A percentile compares a stretch with the other conserved stretches of the same genome.
phyloP scores from a whole-genome alignment of 768 basidiomycete genomes.

The Myochromella boudieri region DNA sequence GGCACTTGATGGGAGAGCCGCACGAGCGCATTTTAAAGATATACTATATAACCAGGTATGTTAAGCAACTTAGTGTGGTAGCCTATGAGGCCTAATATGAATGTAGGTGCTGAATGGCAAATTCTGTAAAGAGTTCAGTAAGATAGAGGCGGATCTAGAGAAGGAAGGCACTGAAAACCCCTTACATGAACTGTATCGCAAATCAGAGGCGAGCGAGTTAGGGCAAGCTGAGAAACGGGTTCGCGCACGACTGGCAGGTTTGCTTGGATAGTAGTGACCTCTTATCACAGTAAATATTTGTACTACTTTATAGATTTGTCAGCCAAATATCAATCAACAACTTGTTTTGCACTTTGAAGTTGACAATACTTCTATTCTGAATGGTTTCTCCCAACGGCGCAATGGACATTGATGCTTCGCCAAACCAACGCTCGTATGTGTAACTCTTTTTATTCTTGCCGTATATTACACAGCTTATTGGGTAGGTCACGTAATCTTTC shows the following conservation, averaged over 20 bases:
- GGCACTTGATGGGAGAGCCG: constrained; percentile 48
- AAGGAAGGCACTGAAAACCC: constrained; percentile 56
- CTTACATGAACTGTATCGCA: constrained; percentile 51
- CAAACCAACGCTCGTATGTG: constrained; percentile 61
- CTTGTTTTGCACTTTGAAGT: constrained; percentile 10
- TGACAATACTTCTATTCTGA: neutral
- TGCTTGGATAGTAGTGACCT: constrained; percentile 21
- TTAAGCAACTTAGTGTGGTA: neutral
- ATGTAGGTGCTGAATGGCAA: constrained; percentile 58
- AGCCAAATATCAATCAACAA: constrained; percentile 16
- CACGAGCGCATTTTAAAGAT: constrained; percentile 54
- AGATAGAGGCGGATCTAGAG: constrained; percentile 56
- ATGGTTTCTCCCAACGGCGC: constrained; percentile 41
- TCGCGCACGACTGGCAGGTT: constrained; percentile 44
- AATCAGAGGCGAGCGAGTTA: constrained; percentile 50
- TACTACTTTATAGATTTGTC: constrained; percentile 12
- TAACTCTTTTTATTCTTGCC: neutral
- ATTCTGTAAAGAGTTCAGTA: constrained; percentile 54
- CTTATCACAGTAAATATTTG: constrained; percentile 11
- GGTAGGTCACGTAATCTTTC: constrained; percentile 75
- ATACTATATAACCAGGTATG: constrained; percentile 57
- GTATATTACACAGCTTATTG: neutral
- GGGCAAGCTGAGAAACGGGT: constrained; percentile 62
- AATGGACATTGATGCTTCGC: constrained; percentile 67
- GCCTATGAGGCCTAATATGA: neutral